phyloP scores from a whole-genome alignment of 495 filamentous ascomycete genomes.

The Hypomontagnella submonticulosa region DNA sequence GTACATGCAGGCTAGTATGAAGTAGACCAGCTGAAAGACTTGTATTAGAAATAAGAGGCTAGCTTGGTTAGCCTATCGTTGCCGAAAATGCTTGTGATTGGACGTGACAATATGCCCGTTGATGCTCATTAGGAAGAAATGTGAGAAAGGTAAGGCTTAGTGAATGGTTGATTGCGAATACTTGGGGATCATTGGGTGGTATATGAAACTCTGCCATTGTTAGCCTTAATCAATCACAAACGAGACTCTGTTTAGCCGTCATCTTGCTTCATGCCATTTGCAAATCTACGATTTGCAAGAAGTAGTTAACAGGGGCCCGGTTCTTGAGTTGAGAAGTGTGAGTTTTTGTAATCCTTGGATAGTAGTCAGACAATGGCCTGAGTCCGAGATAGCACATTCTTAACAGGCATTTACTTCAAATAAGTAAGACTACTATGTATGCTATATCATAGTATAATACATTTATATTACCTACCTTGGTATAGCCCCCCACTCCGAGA shows the following conservation, averaged over 20 bases:
- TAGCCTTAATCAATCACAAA: slow-evolving; percentile 17
- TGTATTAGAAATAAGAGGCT: slow-evolving; percentile 9
- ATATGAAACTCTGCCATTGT: slow-evolving; percentile 9
- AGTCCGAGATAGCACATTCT: no score
- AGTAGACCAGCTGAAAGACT: slow-evolving; percentile 19
- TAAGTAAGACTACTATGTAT: no score
- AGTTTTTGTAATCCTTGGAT: no score
- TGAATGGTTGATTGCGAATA: slow-evolving; percentile 1
- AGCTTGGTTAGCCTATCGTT: slow-evolving; percentile 2
- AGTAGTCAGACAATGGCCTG: slow-evolving; percentile 1
- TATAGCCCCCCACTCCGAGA: slow-evolving; percentile 14
- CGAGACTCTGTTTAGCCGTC: slow-evolving; percentile 15
- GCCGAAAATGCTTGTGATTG: slow-evolving; percentile 22
- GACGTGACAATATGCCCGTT: background rate
- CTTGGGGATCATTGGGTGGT: background rate
- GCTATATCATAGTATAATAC: no score
- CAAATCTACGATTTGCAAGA: background rate
- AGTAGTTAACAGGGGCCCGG: background rate
- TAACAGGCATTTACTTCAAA: no score
- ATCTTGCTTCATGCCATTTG: slow-evolving; percentile 12
- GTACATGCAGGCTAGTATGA: background rate
- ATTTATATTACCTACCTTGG: background rate
- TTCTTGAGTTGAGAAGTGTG: background rate
- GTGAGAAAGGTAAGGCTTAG: slow-evolving; percentile 10
- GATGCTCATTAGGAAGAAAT: background rate